Conservation (phyloP, 345 rosid species). For the Schrenkiella parvula region DNA sequence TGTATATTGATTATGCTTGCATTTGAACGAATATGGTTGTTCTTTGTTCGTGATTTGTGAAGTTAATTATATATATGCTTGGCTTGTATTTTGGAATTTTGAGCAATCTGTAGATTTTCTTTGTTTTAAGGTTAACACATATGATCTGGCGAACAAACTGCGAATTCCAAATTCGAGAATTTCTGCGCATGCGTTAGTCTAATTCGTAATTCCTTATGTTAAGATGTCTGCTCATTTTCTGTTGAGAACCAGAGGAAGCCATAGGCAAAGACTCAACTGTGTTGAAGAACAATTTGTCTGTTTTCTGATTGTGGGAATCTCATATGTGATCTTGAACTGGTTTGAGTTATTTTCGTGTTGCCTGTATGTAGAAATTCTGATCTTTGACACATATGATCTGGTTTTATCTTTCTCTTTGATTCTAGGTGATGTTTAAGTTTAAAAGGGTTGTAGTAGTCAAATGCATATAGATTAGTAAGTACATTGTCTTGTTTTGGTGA, state of each 20-base stretch:
- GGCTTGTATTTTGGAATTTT: neutral
- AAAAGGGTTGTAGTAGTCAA: neutral
- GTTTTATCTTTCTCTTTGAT: neutral
- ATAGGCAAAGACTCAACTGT: neutral
- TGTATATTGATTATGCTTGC: neutral
- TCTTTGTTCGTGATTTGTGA: conserved; percentile 8
- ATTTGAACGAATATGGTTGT: neutral
- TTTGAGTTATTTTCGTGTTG: neutral
- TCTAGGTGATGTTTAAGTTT: neutral
- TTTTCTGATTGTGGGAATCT: neutral
- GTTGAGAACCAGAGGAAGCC: neutral
- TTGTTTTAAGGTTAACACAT: neutral
- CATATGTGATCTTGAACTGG: neutral
- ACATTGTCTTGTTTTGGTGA: neutral
- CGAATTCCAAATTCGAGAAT: neutral
- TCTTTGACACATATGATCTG: neutral
- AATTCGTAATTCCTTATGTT: neutral
- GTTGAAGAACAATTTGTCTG: neutral
- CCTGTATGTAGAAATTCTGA: neutral
- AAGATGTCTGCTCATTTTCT: neutral
- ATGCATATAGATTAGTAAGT: neutral
- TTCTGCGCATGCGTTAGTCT: neutral
- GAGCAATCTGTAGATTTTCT: neutral
- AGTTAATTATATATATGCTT: neutral
- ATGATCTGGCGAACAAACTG: neutral